A percentile compares a stretch with the other conserved stretches of the same genome.
phyloP scores from a whole-genome alignment of 1,139 yeast species.

The Groenewaldozyma sp. region DNA sequence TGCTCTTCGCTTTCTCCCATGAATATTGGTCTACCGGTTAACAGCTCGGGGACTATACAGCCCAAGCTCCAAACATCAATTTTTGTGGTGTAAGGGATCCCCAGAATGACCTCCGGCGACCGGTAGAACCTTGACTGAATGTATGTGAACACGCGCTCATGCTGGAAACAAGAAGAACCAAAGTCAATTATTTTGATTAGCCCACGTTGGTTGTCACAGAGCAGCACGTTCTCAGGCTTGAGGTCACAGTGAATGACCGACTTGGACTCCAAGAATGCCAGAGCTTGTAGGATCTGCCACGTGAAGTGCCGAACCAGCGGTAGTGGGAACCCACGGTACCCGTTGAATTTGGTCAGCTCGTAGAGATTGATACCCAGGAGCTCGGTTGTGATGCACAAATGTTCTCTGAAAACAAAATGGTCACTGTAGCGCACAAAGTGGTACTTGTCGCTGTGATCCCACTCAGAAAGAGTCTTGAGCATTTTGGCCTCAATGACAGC shows the following conservation, averaged over 20 bases:
- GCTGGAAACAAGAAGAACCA: slow-evolving; percentile 91
- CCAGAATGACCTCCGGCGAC: slow-evolving; percentile 83
- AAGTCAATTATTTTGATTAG: slow-evolving; percentile 89
- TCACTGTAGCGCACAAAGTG: slow-evolving; percentile 50
- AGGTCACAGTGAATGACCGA: slow-evolving; percentile 71
- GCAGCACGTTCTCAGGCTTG: slow-evolving; percentile 91
- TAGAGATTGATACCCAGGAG: slow-evolving; percentile 58
- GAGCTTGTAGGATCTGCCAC: slow-evolving; percentile 48
- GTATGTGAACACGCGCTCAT: slow-evolving; percentile 82
- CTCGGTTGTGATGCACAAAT: slow-evolving; percentile 75
- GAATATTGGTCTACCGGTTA: slow-evolving; percentile 57
- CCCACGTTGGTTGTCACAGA: slow-evolving; percentile 75
- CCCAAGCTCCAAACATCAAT: slow-evolving; percentile 82
- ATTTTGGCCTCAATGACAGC: slow-evolving; percentile 72
- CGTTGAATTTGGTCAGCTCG: slow-evolving; percentile 52
- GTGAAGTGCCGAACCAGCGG: slow-evolving; percentile 43
- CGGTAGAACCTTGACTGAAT: slow-evolving; percentile 93
- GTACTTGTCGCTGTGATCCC: slow-evolving; percentile 36
- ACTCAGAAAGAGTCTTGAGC: slow-evolving; percentile 38
- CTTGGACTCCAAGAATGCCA: slow-evolving; percentile 48
- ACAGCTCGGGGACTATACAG: slow-evolving; percentile 57
- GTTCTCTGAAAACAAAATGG: slow-evolving; percentile 75
- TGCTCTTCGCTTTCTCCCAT: slow-evolving; percentile 65
- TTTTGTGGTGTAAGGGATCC: slow-evolving; percentile 57
- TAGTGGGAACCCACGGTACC: slow-evolving; percentile 54